Evolutionary conservation across 108 stramenopile species (phyloP), one percentile per base, ranked within the genome.

Genomic region (Cylindrotheca closterium): DNA sequence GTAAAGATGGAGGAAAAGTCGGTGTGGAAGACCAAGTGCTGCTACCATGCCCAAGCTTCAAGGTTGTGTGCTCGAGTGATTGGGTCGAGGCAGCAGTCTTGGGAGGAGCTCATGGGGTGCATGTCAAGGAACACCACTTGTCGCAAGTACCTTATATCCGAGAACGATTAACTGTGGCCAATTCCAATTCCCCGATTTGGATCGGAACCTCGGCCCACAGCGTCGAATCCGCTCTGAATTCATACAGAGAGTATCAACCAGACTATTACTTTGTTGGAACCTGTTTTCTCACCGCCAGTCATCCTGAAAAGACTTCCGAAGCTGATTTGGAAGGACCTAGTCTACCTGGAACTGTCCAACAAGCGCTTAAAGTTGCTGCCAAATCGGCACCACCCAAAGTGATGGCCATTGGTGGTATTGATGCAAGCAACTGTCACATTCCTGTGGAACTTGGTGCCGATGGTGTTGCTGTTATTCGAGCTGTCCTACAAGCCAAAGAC

Each of bases 261-360:
- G 72, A 92, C 68, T 92, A 92, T 50, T 78, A 88, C 18, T 89
- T 92, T 62, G 87, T 87, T 25, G 91, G 91, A 46, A 92, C 91
- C 17, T 92, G 91, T 49, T 92, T 87, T 55, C 50, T 65, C 22
- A 87, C 88, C 18, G 61, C 64, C 47, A 79, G 81, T 48, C 91
- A 92, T 62, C 91, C 91, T 0, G 91, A 92, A 65, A 92, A 92
- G 59, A 25, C 51, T 3, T 0, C 15, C 17, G 29, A 55, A 5
- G n/a, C n/a, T n/a, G 74, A 91, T 45, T 68, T 92, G 69, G 91
- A 92, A 73, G 91, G 91, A 23, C 91, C 87, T 2, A 51, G 30
- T 3, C 74, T 92, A 22, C 91, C 91, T 19, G 87, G 87, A 1
- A 45, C 29, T 24, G 73, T 92, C 24, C 67, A 60, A 23, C 47